These are phyloP conservation scores for Ceratocystis diversiconidia DNA, from an alignment of 2,329 filamentous ascomycete species.

Conservation along the genomic window DNA sequence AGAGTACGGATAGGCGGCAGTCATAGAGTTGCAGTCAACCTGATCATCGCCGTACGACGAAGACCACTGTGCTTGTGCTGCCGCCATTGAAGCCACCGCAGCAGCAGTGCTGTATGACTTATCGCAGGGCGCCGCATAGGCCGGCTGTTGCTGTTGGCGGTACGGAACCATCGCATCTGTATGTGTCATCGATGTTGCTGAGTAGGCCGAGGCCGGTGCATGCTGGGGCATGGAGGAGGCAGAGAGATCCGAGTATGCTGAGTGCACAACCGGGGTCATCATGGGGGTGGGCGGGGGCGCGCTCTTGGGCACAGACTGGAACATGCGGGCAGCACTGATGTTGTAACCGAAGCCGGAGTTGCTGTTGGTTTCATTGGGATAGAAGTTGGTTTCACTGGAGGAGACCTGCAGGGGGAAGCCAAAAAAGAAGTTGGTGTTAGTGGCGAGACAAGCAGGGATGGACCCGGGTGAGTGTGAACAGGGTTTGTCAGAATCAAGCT, in stretches of 20 bases:
- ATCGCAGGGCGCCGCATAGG: neutral
- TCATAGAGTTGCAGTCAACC: slow-evolving; percentile 28
- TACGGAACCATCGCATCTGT: slow-evolving; percentile 26
- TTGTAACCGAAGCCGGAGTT: slow-evolving; percentile 26
- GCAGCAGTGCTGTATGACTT: neutral
- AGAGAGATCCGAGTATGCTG: slow-evolving; percentile 7
- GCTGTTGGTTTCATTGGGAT: slow-evolving; percentile 20
- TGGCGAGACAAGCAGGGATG: slow-evolving; percentile 6
- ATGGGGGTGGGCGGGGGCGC: slow-evolving; percentile 22
- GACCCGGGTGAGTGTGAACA: neutral
- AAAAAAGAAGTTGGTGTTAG: neutral
- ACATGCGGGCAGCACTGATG: slow-evolving; percentile 26
- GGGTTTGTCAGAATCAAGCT: neutral
- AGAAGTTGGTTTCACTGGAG: slow-evolving; percentile 27
- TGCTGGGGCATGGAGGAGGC: neutral
- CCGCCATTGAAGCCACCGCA: neutral
- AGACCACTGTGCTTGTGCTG: slow-evolving; percentile 22
- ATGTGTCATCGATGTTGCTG: slow-evolving; percentile 22
- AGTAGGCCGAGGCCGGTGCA: slow-evolving; percentile 22
- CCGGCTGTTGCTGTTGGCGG: slow-evolving; percentile 18
- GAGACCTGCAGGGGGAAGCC: slow-evolving; percentile 24
- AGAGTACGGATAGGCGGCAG: slow-evolving; percentile 25
- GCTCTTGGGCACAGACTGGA: slow-evolving; percentile 23
- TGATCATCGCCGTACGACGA: slow-evolving; percentile 27
- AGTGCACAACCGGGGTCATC: slow-evolving; percentile 1